Evolutionary conservation across 257 asterid species (phyloP), one percentile per base, ranked within the genome.

Genomic region (Rubia yunnanensis): DNA sequence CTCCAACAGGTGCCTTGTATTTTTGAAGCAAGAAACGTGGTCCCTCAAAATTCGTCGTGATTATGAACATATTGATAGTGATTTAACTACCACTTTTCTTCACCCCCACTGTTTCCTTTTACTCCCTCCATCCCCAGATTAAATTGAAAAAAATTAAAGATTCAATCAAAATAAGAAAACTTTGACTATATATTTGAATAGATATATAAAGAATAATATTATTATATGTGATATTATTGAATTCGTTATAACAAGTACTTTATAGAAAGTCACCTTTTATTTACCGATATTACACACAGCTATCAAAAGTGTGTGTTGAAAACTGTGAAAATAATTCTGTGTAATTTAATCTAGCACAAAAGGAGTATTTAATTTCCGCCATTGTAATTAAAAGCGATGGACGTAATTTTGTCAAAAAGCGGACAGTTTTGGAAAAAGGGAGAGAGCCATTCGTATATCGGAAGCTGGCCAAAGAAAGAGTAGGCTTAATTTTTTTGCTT

Each of bases 11-110:
- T 83, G 80, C 77, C 80, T 35, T 69, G 53, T 64, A 66, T 70
- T 75, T 56, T 30, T 64, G 70, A 65, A 60, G 32, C 75, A 71
- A 53, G 22, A 64, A 58, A 61, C 11, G 77, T 82, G 91, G 88
- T 84, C 91, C 91, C 85, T 70, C 75, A 70, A 66, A 68, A 65
- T 13, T 75, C 85, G 78, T 74, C 73, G 60, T 79, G 77, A 70
- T 69, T 52, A 61, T 70, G 56, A 78, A 70, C 65, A 48, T 66
- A 24, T 85, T 58, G 68, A 56, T 58, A 50, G 60, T 63, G 44
- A 26, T 66, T 69, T 60, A 50, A 13, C 60, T 30, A 48, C 28
- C 10, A 23, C 70, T 50, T 50, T 65, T 65, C 69, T 64, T 17
- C 62, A 56, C 6, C 58, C 23, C 34, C 46, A 27, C 30, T 48